These are phyloP conservation scores for Fusarium proliferatum DNA, from an alignment of 2,329 filamentous ascomycete species.

Conservation along the genomic window DNA sequence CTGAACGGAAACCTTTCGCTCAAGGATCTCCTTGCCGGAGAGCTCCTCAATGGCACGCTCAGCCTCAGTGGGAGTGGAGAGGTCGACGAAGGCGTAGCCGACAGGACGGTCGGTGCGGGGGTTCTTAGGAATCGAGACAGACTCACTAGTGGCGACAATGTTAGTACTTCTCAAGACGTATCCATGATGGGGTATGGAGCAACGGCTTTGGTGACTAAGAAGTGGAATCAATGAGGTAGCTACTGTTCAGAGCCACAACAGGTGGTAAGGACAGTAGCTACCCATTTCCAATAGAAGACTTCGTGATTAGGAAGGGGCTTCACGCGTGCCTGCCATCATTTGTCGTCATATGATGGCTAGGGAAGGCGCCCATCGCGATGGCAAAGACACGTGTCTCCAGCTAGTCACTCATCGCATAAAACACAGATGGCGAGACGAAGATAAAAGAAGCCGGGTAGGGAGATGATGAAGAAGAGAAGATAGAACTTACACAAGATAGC, in stretches of 20 bases:
- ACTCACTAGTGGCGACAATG: slow-evolving; percentile 73
- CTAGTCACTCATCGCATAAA: not conserved
- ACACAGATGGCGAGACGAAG: not conserved
- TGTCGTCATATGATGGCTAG: slow-evolving; percentile 12
- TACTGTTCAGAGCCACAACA: not conserved
- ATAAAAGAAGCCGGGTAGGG: not conserved
- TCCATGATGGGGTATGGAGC: not conserved
- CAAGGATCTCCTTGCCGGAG: slow-evolving; percentile 96
- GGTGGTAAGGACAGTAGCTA: not conserved
- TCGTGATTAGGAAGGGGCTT: slow-evolving; percentile 8
- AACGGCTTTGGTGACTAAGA: not conserved
- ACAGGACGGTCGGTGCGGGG: slow-evolving; percentile 98
- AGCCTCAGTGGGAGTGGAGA: slow-evolving; percentile 93
- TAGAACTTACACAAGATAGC: slow-evolving; percentile 93
- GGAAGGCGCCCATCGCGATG: slow-evolving; percentile 24
- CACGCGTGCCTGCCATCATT: slow-evolving; percentile 15
- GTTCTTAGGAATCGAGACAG: slow-evolving; percentile 99
- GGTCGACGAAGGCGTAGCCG: slow-evolving; percentile 98
- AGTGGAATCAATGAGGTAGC: not conserved
- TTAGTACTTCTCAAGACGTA: slow-evolving; percentile 43
- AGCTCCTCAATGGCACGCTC: slow-evolving; percentile 95
- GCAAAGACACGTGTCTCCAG: slow-evolving; percentile 44
- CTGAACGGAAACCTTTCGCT: slow-evolving; percentile 99
- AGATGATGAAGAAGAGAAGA: slow-evolving; percentile 2
- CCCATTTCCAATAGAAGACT: not conserved